Conservation (phyloP, 768 basidiomycete genomes). For the Tulasnella sp. region DNA sequence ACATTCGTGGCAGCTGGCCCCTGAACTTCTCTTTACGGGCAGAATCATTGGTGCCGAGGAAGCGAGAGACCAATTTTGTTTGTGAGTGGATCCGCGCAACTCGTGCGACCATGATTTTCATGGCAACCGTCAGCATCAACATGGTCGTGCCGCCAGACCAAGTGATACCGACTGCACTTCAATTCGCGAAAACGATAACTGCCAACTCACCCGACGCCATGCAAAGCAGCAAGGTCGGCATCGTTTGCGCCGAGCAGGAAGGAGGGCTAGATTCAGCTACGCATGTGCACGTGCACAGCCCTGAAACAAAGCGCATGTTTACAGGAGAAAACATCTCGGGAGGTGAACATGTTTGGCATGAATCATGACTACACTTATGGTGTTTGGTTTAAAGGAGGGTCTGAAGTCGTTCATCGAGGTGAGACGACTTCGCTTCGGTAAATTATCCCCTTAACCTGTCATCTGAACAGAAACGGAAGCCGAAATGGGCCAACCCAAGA, state of each 20-base stretch:
- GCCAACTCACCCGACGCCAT: conserved; percentile 79
- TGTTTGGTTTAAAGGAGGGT: conserved; percentile 58
- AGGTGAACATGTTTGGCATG: conserved; percentile 35
- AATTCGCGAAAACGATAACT: conserved; percentile 61
- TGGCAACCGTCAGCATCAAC: conserved; percentile 60
- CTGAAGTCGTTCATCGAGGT: conserved; percentile 70
- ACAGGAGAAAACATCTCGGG: conserved; percentile 72
- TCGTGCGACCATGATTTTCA: too few relatives aligned
- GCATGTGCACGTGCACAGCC: conserved; percentile 50
- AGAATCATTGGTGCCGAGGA: conserved; percentile 67
- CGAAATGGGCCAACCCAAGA: conserved; percentile 63
- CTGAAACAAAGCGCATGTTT: conserved; percentile 58
- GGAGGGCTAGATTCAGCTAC: conserved; percentile 59
- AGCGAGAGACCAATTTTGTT: conserved; percentile 70
- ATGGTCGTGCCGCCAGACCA: conserved; percentile 59
- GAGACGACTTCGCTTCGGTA: not conserved
- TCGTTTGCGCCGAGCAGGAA: conserved; percentile 58
- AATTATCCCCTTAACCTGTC: not conserved
- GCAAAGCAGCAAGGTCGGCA: conserved; percentile 71
- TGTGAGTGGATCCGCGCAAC: conserved; percentile 53
- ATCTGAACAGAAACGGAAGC: conserved; percentile 50
- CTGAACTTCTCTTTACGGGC: conserved; percentile 77
- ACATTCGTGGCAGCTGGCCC: conserved; percentile 56
- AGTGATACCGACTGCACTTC: conserved; percentile 65
- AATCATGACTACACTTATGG: not conserved